Percentiles rank a stretch among this genome's conserved stretches.
Evolutionary conservation across 345 rosid species (phyloP).

Genomic region (Heritiera littoralis): DNA sequence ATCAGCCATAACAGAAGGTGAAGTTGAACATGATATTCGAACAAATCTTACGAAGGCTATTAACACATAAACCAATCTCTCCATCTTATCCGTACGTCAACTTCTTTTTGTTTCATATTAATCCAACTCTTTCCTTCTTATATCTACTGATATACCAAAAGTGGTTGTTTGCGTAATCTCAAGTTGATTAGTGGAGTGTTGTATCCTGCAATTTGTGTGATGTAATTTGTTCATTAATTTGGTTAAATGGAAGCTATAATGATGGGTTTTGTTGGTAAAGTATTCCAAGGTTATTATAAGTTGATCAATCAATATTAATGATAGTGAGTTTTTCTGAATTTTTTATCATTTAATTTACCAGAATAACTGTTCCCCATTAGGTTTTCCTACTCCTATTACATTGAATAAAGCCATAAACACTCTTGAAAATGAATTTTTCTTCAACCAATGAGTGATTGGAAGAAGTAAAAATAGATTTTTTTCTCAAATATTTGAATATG

Average conservation of each 20-base stretch:
- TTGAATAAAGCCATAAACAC: background rate
- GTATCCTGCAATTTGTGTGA: conserved; percentile 12
- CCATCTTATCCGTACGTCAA: conserved; percentile 3
- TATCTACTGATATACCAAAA: background rate
- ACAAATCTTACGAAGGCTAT: conserved; percentile 8
- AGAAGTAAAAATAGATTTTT: too few species aligned
- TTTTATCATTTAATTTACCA: background rate
- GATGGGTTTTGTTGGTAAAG: background rate
- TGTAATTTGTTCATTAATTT: conserved; percentile 17
- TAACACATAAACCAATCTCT: conserved; percentile 7
- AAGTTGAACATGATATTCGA: conserved; percentile 32
- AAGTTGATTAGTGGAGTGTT: conserved; percentile 14
- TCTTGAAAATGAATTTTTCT: background rate
- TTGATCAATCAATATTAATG: background rate
- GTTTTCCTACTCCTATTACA: background rate
- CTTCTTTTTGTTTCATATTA: background rate
- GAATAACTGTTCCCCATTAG: background rate
- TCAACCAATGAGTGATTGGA: background rate
- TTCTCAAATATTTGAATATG: too few species aligned
- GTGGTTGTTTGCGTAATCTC: conserved; percentile 6
- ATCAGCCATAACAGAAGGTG: conserved; percentile 50
- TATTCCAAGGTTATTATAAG: background rate
- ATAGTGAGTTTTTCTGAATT: background rate
- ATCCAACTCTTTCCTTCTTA: background rate
- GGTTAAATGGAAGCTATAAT: conserved; percentile 5